Conservation (phyloP, 2,329 filamentous ascomycete genomes). For the Pyricularia pennisetigena region DNA sequence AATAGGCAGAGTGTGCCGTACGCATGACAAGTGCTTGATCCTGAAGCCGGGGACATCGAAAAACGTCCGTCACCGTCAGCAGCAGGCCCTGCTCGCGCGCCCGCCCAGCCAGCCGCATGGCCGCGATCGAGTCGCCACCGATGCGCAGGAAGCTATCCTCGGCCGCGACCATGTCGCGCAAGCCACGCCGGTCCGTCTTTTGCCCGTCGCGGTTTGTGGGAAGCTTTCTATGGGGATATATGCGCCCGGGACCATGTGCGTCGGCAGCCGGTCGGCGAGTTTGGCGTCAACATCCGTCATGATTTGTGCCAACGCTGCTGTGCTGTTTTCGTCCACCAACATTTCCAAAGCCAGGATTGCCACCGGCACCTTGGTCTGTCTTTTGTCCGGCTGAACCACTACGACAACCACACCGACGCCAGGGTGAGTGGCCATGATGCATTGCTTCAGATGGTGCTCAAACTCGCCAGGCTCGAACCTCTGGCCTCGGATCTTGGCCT, state of each 20-base stretch:
- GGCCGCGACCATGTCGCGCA: constrained; percentile 6
- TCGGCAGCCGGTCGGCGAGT: constrained; percentile 13
- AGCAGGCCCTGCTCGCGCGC: constrained; percentile 11
- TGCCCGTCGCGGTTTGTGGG: constrained; percentile 15
- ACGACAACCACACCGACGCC: constrained; percentile 2
- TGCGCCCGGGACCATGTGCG: constrained; percentile 18
- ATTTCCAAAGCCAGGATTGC: too few relatives aligned
- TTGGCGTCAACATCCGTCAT: constrained; percentile 6
- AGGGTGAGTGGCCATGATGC: not conserved
- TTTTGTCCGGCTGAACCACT: not conserved
- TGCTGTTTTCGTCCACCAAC: not conserved
- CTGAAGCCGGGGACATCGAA: not conserved
- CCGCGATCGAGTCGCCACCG: constrained; percentile 26
- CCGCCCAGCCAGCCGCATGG: constrained; percentile 34
- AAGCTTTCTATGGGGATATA: constrained; percentile 13
- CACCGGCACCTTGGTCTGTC: not conserved
- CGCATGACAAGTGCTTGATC: not conserved
- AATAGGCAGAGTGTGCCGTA: not conserved
- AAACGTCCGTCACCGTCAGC: not conserved
- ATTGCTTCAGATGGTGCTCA: not conserved
- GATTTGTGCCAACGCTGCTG: not conserved
- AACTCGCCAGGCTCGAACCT: constrained; percentile 5
- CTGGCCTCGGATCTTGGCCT: constrained; percentile 3
- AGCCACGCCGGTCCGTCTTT: constrained; percentile 18
- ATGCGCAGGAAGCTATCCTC: constrained; percentile 23